Base-by-base conservation (phyloP, 2,329 filamentous ascomycete genomes). In the Thielaviopsis cerberus region DNA sequence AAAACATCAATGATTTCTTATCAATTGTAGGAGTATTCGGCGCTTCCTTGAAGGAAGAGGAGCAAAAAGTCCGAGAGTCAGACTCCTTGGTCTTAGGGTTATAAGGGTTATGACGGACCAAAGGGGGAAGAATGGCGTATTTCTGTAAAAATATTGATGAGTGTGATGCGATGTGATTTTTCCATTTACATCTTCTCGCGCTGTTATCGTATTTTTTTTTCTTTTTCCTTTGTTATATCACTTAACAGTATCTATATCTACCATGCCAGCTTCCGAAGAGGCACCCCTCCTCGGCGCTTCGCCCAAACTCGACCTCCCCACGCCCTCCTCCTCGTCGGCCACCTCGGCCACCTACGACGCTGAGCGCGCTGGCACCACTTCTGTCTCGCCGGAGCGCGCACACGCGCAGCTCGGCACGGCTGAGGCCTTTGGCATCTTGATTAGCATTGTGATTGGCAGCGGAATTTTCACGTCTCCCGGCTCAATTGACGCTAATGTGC, bases 391-490 rank as follows among this genome's bases (percentile, higher is more conserved):
- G 22, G 15, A 8, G 51, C n/a, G n/a, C n/a, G 11, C 56, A 1
- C 51, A 10, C 13, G 68, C 70, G n/a, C 74, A 72, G 61, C 71
- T 76, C 4, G 74, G 73, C 25, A 66, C 73, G 10, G 58, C 72
- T 26, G 74, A 77, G 62, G 74, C 74, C 0, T 82, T 82, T 62
- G 77, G 76, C 23, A 78, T 83, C 53, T 71, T 83, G 48, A 75
- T 83, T 61, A 79, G 77, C 63, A 78, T 83, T 61, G 79, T 82
- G 57, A 81, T 83, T 53, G 81, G 81, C 7, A 80, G 77, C 56
- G 80, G 81, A 34, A 76, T 84, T 20, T 84, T 84, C 63, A 82
- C 81, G 0, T 82, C 80, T 1, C 80, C 80, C 0, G 78, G 79
- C 0, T 74, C 79, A 11, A 80, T 84, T 60, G 79, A 83, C 63